Percentiles rank a stretch among this genome's conserved stretches.
phyloP scores from a whole-genome alignment of 495 filamentous ascomycete genomes.

The Xylaria palmicola region DNA sequence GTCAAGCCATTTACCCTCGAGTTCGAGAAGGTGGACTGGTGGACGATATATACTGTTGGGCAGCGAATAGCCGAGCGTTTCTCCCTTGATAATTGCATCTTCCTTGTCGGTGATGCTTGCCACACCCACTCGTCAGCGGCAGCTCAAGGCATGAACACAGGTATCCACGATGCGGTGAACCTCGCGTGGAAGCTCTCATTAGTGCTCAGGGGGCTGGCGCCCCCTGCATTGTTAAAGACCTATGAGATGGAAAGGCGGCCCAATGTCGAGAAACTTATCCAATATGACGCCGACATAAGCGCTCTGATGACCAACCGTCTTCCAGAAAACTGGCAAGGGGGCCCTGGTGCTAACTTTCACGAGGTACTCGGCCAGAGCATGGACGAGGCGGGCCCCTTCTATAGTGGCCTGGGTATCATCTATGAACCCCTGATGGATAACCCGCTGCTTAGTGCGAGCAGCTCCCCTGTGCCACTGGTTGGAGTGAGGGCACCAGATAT shows the following conservation, averaged over 20 bases:
- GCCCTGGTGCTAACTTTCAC: slow-evolving; percentile 43
- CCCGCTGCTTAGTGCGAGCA: slow-evolving; percentile 29
- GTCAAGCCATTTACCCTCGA: slow-evolving; percentile 43
- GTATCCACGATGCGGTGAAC: slow-evolving; percentile 59
- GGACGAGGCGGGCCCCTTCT: slow-evolving; percentile 43
- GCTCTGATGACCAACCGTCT: slow-evolving; percentile 34
- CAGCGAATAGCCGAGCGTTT: slow-evolving; percentile 52
- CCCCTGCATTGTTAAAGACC: slow-evolving; percentile 30
- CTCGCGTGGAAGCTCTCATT: slow-evolving; percentile 56
- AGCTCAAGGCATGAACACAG: slow-evolving; percentile 62
- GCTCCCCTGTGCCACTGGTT: slow-evolving; percentile 13
- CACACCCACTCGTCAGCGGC: slow-evolving; percentile 59
- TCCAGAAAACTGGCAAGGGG: slow-evolving; percentile 42
- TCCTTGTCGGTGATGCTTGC: slow-evolving; percentile 59
- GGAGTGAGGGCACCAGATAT: slow-evolving; percentile 46
- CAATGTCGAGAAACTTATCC: slow-evolving; percentile 35
- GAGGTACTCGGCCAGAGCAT: slow-evolving; percentile 41
- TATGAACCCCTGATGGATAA: slow-evolving; percentile 32
- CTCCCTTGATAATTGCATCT: slow-evolving; percentile 40
- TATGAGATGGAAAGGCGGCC: slow-evolving; percentile 41
- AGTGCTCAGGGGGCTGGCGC: slow-evolving; percentile 28
- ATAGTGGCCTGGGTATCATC: slow-evolving; percentile 43
- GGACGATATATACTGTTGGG: slow-evolving; percentile 56
- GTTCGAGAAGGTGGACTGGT: slow-evolving; percentile 43
- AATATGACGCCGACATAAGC: slow-evolving; percentile 38